These are phyloP conservation scores for Saprolegnia diclina DNA, from an alignment of 352 stramenopile species.

Conservation along the genomic window DNA sequence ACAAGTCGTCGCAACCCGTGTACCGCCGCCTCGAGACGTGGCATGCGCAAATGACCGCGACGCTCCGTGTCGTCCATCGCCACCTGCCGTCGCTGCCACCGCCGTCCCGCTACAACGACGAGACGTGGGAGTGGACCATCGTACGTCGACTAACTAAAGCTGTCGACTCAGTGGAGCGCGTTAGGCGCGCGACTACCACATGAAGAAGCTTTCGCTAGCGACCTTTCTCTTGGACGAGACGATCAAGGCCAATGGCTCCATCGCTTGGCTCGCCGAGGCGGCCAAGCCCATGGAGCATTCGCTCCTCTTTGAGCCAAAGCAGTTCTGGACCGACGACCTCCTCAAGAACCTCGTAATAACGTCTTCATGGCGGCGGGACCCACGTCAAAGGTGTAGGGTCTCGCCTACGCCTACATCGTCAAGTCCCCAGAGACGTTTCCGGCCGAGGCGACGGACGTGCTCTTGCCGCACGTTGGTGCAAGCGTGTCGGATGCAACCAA, in stretches of 20 bases:
- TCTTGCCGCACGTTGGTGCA: slow-evolving; percentile 41
- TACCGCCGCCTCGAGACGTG: slow-evolving; percentile 38
- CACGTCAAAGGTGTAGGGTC: slow-evolving; percentile 34
- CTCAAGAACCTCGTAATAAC: slow-evolving; percentile 84
- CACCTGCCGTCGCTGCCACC: slow-evolving; percentile 42
- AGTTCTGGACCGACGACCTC: slow-evolving; percentile 59
- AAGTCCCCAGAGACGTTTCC: slow-evolving; percentile 58
- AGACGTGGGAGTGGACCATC: slow-evolving; percentile 93
- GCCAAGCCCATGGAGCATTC: slow-evolving; percentile 63
- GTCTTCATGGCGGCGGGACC: neutral
- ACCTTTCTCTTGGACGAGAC: slow-evolving; percentile 85
- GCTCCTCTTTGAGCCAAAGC: slow-evolving; percentile 56
- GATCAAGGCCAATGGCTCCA: slow-evolving; percentile 61
- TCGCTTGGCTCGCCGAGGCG: slow-evolving; percentile 60
- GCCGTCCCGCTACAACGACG: slow-evolving; percentile 70
- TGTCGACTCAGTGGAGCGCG: neutral
- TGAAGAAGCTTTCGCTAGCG: slow-evolving; percentile 73
- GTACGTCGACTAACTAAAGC: slow-evolving; percentile 35
- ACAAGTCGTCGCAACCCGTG: slow-evolving; percentile 15
- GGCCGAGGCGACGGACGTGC: slow-evolving; percentile 32
- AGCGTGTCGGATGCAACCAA: slow-evolving; percentile 37
- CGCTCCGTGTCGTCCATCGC: slow-evolving; percentile 37
- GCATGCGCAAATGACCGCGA: slow-evolving; percentile 40
- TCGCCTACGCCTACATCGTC: slow-evolving; percentile 92
- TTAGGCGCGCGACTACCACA: slow-evolving; percentile 61